Evolutionary conservation across 176 grass and related monocot species (phyloP).

Genomic region (Carex littledalei): DNA sequence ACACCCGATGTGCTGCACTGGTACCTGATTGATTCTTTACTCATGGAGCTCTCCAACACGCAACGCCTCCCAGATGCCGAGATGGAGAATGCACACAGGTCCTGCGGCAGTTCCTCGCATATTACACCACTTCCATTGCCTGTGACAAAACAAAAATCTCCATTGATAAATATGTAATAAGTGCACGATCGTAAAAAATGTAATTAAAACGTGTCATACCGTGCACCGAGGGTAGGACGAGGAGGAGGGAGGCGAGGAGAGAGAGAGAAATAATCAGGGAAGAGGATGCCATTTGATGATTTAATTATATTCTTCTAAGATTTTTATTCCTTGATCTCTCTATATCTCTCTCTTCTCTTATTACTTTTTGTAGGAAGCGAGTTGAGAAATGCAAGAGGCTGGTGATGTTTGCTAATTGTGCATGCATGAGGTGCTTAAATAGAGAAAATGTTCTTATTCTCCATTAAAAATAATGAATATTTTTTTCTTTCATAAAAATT

Average conservation of each 20-base stretch:
- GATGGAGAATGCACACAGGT: slow-evolving; percentile 64
- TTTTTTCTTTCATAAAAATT: neutral
- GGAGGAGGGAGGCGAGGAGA: slow-evolving; percentile 4
- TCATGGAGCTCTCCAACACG: slow-evolving; percentile 41
- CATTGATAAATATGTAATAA: neutral
- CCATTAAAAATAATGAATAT: neutral
- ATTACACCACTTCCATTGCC: slow-evolving; percentile 10
- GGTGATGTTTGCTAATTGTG: neutral
- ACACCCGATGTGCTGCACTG: slow-evolving; percentile 44
- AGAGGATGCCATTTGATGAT: slow-evolving; percentile 15
- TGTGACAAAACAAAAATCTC: neutral
- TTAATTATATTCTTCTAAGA: neutral
- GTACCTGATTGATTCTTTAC: neutral
- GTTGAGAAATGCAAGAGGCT: no score
- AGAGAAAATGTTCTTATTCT: neutral
- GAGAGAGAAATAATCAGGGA: slow-evolving; percentile 6
- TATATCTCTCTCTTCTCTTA: neutral
- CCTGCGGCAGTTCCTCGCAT: slow-evolving; percentile 62
- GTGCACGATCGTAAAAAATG: neutral
- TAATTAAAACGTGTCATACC: neutral
- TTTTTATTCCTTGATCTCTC: neutral
- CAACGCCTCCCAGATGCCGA: slow-evolving; percentile 43
- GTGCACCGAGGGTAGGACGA: neutral
- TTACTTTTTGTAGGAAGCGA: neutral
- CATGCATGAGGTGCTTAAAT: neutral